Evolutionary conservation across 768 basidiomycete genomes (phyloP), one percentile per base, ranked within the genome.

Genomic region (Rhodotorula diobovata): DNA sequence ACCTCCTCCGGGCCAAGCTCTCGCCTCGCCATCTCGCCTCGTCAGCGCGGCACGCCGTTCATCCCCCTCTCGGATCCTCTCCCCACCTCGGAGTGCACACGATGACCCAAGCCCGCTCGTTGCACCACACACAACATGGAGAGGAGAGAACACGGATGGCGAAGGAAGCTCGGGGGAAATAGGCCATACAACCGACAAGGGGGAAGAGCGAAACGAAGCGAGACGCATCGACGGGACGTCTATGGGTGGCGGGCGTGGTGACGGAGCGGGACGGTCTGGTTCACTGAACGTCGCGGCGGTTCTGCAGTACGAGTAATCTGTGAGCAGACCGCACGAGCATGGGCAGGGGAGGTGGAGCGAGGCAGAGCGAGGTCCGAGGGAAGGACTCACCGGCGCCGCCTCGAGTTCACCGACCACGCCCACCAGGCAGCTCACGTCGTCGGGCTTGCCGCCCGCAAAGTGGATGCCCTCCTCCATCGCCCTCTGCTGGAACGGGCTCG

Each of bases 401-500:
- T 75, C 74, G 39, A 75, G 46, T 60, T 76, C 75, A 2, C 75
- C 75, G 18, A 76, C 68, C 0, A 76, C 75, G 4, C 69, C 75
- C 12, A 76, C 67, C 55, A 76, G 32, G 41, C 68, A 70, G 21
- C 71, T 76, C 15, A 76, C 63, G 35, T 76, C 75, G 41, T 78
- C 77, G 32, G 66, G 63, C 67, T 79, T 79, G 7, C 78, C 78
- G 0, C 78, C 78, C 1, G 73, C 76, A 32, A 74, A 79, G 61
- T 77, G 71, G 32, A 77, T 63, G 5, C 77, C 77, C 23, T 78
- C 75, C 64, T 77, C 77, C 41, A 77, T 73, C 28, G 77, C 77
- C 48, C 75, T 55, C 63, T 77, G 74, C 67, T 77, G 77, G 63
- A 79, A 79, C 41, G 78, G 78, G 51, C 71, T 73, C 39, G 70